These are phyloP conservation scores for Aspergillus sp. DNA, from an alignment of 2,329 filamentous ascomycete genomes.

Conservation along the genomic window DNA sequence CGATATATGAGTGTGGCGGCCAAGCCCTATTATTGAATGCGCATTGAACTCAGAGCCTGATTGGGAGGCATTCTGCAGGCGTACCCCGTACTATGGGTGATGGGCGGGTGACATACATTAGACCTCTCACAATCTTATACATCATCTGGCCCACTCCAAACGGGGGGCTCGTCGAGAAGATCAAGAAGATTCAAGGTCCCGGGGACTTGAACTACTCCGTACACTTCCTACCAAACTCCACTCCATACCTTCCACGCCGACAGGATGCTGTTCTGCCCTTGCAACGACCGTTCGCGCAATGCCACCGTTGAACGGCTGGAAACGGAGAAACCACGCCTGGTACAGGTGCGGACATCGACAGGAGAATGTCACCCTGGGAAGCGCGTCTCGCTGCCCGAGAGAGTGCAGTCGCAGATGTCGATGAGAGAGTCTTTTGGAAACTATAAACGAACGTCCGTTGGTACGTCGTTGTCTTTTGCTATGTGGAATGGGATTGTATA, in stretches of 20 bases:
- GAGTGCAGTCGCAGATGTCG: background rate
- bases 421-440: background rate
- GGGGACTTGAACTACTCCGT: background rate
- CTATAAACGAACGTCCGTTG: background rate
- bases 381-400: background rate
- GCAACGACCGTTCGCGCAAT: background rate
- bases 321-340: background rate
- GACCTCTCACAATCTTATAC: conserved; percentile 1
- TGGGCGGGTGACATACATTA: background rate
- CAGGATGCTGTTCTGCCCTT: background rate
- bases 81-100: background rate
- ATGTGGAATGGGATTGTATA: background rate
- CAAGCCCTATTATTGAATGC: too few species aligned
- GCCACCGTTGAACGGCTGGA: background rate
- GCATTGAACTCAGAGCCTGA: too few species aligned
- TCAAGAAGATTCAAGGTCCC: background rate
- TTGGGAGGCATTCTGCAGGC: background rate
- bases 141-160: background rate
- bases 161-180: background rate
- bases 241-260: too few species aligned
- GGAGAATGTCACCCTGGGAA: background rate
- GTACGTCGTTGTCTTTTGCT: background rate
- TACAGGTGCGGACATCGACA: background rate
- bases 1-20: too few species aligned
- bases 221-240: background rate